Evolutionary conservation across 257 asterid species (phyloP), one percentile per base, ranked within the genome.

Genomic region (Solanum chaucha): DNA sequence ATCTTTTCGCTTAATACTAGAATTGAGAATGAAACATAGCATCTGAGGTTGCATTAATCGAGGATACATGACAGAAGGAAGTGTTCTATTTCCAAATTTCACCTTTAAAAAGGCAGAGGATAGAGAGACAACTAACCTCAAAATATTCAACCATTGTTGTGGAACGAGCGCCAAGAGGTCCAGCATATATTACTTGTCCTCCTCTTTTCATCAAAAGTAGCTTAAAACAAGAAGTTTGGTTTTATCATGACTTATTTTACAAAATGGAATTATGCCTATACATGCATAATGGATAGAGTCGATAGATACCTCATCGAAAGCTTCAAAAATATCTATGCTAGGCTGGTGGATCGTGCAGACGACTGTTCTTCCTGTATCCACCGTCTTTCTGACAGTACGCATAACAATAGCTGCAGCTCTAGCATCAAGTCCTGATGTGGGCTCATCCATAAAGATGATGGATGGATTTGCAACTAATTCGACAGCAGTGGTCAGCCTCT

Each of bases 261-360:
- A 81, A 30, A 48, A 81, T 81, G 85, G 34, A 88, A 28, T 40
- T 12, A 35, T 35, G 40, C 40, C 75, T 71, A 67, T 71, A 70
- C 34, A 68, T 48, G 41, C 3, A 55, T 70, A 70, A 35, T 5
- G 26, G 70, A 68, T 67, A 46, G 59, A 87, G 55, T 87, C 2
- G 51, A 68, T n/a, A 20, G 40, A 78, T 87, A 93, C 98, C 98
- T 94, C 98, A 77, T 95, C 98, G 38, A 95, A 95, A 73, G 98
- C 93, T 92, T 95, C 98, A 90, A 95, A 95, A 22, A 95, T 95
- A 87, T 95, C 97, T 6, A 94, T 93, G 86, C 98, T 95, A 75
- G 98, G 98, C 86, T 95, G 98, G 83, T 95, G 98, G 80, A 95
- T 95, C 1, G 98, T 95, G 87, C 98, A 95, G 88, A 95, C 96